phyloP scores from a whole-genome alignment of 495 filamentous ascomycete species.

The Hypoxylon cercidicola region DNA sequence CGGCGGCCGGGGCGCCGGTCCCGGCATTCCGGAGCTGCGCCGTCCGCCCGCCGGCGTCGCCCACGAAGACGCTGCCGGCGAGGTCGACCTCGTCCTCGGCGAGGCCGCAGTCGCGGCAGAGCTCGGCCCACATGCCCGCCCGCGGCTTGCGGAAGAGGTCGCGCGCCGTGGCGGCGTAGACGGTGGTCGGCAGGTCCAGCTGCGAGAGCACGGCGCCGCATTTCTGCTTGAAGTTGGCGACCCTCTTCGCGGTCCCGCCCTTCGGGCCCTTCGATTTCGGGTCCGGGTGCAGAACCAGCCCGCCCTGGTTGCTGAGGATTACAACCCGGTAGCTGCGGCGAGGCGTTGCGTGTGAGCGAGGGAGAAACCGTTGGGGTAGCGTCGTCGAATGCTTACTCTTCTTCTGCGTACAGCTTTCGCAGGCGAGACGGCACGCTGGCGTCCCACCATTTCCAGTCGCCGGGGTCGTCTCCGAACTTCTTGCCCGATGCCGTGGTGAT shows the following conservation, averaged over 20 bases:
- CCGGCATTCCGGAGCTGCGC: constrained; percentile 37
- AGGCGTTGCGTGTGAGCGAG: background rate
- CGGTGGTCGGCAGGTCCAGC: constrained; percentile 77
- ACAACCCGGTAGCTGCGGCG: constrained; percentile 74
- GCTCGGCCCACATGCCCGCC: constrained; percentile 87
- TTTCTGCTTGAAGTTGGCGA: constrained; percentile 82
- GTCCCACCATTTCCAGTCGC: constrained; percentile 98
- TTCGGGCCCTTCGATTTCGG: constrained; percentile 71
- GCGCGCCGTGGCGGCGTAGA: constrained; percentile 86
- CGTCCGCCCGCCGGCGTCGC: constrained; percentile 77
- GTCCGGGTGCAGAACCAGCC: constrained; percentile 76
- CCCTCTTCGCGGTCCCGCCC: constrained; percentile 65
- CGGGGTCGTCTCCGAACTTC: constrained; percentile 71
- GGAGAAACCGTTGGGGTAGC: background rate
- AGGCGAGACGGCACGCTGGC: constrained; percentile 71
- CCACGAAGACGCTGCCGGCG: constrained; percentile 80
- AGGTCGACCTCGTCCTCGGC: constrained; percentile 71
- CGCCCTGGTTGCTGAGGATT: constrained; percentile 89
- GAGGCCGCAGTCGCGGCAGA: constrained; percentile 78
- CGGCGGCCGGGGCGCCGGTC: constrained; percentile 31
- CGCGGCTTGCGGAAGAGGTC: constrained; percentile 89
- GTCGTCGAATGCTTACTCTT: constrained; percentile 66
- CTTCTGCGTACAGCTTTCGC: constrained; percentile 67
- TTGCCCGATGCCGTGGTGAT: constrained; percentile 84
- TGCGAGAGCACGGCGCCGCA: constrained; percentile 72